Percentiles rank a stretch among this genome's conserved stretches.
Conservation (phyloP, 345 rosid genomes). For the Aquilaria sinensis region DNA sequence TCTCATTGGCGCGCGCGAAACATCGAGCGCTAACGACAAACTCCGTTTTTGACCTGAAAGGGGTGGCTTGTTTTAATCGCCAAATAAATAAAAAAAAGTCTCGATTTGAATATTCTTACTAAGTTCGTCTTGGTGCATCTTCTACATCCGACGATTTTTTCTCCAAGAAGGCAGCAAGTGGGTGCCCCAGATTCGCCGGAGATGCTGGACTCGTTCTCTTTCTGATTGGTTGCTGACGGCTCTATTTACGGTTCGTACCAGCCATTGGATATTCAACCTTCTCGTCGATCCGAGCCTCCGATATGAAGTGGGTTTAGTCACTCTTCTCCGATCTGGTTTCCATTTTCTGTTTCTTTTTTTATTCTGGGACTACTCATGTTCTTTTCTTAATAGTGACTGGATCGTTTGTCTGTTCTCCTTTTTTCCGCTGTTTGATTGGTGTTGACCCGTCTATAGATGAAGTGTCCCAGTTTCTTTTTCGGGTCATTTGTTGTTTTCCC, state of each 20-base stretch:
- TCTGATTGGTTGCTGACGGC: conserved; percentile 11
- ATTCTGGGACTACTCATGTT: not conserved
- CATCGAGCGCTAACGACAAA: too few relatives aligned
- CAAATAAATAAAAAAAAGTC: too few relatives aligned
- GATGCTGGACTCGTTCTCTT: conserved; percentile 19
- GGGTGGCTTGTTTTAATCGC: too few relatives aligned
- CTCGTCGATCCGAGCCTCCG: conserved; percentile 30
- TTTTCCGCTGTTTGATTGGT: not conserved
- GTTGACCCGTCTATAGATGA: too few relatives aligned
- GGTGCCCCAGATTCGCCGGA: conserved; percentile 34
- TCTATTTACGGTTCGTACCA: conserved; percentile 33
- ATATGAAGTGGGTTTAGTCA: conserved; percentile 45
- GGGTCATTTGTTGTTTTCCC: not conserved
- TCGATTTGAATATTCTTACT: conserved; percentile 11
- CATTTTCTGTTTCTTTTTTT: not conserved
- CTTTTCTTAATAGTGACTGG: not conserved
- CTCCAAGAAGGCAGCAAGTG: conserved; percentile 12
- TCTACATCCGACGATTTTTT: conserved; percentile 6
- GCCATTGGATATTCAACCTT: conserved; percentile 22
- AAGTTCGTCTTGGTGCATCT: not conserved
- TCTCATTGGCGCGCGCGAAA: too few relatives aligned
- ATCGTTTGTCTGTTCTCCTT: not conserved
- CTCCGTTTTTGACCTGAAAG: too few relatives aligned
- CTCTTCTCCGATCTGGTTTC: not conserved
- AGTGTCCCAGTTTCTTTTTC: not conserved